phyloP scores from a whole-genome alignment of 495 filamentous ascomycete species.

The Podospora sp. region DNA sequence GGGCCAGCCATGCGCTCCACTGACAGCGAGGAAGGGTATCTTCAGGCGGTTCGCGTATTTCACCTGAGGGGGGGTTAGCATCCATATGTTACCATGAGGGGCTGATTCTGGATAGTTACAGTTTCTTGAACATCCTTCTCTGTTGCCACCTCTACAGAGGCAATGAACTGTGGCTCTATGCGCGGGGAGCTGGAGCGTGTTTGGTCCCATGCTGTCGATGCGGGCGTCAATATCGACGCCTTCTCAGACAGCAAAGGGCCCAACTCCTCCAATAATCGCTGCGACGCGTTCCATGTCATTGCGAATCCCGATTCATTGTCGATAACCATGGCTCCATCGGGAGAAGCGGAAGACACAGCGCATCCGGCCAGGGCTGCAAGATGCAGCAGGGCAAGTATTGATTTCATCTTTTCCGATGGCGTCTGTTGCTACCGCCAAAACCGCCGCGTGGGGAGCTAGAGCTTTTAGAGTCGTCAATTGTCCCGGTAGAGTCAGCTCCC shows the following conservation, averaged over 20 bases:
- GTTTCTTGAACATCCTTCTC: conserved; percentile 10
- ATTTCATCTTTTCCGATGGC: too few relatives aligned
- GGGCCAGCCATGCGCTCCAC: conserved; percentile 7
- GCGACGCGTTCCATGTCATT: neutral
- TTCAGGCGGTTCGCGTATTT: conserved; percentile 13
- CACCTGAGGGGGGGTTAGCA: neutral
- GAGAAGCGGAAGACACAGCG: neutral
- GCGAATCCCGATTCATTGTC: neutral
- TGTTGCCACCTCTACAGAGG: conserved; percentile 3
- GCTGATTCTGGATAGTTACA: neutral
- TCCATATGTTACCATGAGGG: neutral
- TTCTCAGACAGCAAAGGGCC: neutral
- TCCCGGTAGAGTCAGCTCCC: too few relatives aligned
- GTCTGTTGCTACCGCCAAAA: too few relatives aligned
- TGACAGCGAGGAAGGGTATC: conserved; percentile 9
- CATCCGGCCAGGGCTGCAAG: neutral
- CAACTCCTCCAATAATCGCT: conserved; percentile 3
- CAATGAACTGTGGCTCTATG: neutral
- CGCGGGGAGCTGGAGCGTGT: conserved; percentile 5
- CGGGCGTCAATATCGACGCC: neutral
- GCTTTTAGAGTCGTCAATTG: too few relatives aligned
- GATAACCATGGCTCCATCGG: neutral
- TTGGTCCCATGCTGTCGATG: conserved; percentile 6
- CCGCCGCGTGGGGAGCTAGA: too few relatives aligned
- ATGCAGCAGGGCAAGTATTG: too few relatives aligned